A percentile compares a stretch with the other conserved stretches of the same genome.
Evolutionary conservation across 345 rosid species (phyloP).

Genomic region (Lepidium sativum): DNA sequence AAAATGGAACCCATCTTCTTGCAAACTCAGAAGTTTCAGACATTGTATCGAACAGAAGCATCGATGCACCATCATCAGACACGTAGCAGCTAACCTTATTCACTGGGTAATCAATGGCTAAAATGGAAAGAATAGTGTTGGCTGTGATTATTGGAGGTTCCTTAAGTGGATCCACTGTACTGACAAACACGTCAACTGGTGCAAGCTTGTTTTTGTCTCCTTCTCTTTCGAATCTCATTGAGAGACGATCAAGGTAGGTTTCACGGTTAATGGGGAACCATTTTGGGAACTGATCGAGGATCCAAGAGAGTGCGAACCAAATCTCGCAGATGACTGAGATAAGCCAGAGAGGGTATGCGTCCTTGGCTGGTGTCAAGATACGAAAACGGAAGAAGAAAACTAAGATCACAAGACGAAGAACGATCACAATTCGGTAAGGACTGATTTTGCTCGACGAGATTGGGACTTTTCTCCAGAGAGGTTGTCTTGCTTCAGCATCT

Average conservation of each 20-base stretch:
- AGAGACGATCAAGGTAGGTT: conserved; percentile 83
- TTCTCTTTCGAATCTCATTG: conserved; percentile 77
- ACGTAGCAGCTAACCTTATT: conserved; percentile 87
- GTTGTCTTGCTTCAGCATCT: conserved; percentile 93
- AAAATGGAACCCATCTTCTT: conserved; percentile 94
- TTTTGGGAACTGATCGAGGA: conserved; percentile 96
- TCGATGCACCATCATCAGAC: conserved; percentile 95
- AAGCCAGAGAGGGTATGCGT: conserved; percentile 89
- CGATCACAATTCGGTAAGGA: conserved; percentile 91
- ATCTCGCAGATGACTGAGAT: conserved; percentile 89
- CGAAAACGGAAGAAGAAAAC: conserved; percentile 87
- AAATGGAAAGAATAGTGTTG: conserved; percentile 81
- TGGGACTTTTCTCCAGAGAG: conserved; percentile 84
- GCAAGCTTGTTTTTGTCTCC: conserved; percentile 71
- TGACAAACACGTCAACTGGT: conserved; percentile 80
- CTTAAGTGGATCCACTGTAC: conserved; percentile 96
- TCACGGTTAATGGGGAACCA: conserved; percentile 89
- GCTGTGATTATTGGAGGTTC: conserved; percentile 97
- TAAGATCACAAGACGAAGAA: conserved; percentile 68
- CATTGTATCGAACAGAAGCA: conserved; percentile 81
- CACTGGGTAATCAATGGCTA: conserved; percentile 79
- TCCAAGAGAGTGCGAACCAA: conserved; percentile 97
- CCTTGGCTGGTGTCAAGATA: conserved; percentile 75
- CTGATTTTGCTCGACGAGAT: conserved; percentile 81
- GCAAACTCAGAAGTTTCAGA: conserved; percentile 94